Conservation (phyloP, 2,329 filamentous ascomycete species). For the Hymenoscyphus occultus region DNA sequence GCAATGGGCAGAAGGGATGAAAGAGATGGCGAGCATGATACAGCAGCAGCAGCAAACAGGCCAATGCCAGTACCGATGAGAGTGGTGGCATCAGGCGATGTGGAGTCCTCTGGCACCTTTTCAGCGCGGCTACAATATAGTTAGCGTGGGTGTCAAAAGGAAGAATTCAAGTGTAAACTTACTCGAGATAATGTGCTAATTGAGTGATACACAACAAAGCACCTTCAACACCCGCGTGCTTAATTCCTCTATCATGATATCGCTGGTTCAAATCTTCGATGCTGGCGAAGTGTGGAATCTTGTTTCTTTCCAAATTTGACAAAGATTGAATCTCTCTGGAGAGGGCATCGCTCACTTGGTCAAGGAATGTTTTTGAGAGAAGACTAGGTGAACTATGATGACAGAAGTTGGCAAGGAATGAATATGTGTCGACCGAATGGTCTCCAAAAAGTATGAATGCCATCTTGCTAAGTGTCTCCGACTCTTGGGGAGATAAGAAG, state of each 20-base stretch:
- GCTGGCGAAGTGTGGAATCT: constrained; percentile 60
- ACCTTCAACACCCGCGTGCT: constrained; percentile 62
- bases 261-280: constrained; percentile 63
- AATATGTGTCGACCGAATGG: constrained; percentile 66
- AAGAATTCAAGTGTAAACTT: constrained; percentile 34
- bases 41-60: constrained; percentile 65
- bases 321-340: constrained; percentile 58
- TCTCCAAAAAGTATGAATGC: constrained; percentile 66
- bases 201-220: constrained; percentile 63
- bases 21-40: constrained; percentile 61
- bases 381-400: constrained; percentile 45
- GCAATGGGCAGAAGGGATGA: constrained; percentile 60
- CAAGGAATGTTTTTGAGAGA: constrained; percentile 60
- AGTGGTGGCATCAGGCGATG: constrained; percentile 49
- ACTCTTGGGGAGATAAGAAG: constrained; percentile 19
- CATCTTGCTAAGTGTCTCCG: constrained; percentile 36
- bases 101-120: constrained; percentile 53
- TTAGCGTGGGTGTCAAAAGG: not conserved
- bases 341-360: constrained; percentile 55
- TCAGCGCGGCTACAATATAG: constrained; percentile 44
- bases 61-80: constrained; percentile 67
- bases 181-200: constrained; percentile 68
- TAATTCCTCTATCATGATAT: constrained; percentile 56
- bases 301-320: constrained; percentile 53
- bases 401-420: constrained; percentile 56